Evolutionary conservation across 345 rosid genomes (phyloP), one percentile per base, ranked within the genome.

Genomic region (Litchi chinensis): DNA sequence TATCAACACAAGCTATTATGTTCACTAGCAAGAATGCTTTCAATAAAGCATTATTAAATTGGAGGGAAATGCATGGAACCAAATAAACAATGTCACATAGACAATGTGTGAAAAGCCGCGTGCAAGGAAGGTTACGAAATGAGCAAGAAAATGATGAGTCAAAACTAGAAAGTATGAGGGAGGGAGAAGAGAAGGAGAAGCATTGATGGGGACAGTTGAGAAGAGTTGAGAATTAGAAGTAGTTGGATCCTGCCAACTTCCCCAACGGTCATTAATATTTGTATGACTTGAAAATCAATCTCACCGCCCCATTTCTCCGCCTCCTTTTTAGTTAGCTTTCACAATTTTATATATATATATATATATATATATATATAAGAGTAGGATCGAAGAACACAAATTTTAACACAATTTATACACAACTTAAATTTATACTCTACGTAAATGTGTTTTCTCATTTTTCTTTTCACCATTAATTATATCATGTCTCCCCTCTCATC

Each of bases 221-320:
- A 10, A 28, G 65, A 75, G 81, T 32, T 81, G 85, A 79, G 78
- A 10, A 86, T 80, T 80, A 64, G 80, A 78, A 77, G 37, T 32
- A 59, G 28, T 28, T 2, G 81, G 32, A 22, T 1, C 70, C 75
- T 77, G 84, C 82, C 85, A 86, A 76, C 90, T 54, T 82, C 83
- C 88, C 88, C 80, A 32, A 39, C 84, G 81, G 86, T 74, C 85
- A 83, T 89, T 84, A 79, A 85, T 76, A n/a, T 40, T 65, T 67
- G 44, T 3, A 71, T 80, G 77, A 24, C 80, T 67, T 12, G 57
- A 19, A 52, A 52, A 13, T 52, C 7, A 1, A 1, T 57, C 63
- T 57, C 63, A 60, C 65, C 28, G 65, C 65, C 26, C 22, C 24
- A 1, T 21, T 59, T 59, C 64, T 46, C 8, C 52, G 5, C 63